These are phyloP conservation scores for Mycena sanguinolenta DNA, from an alignment of 768 basidiomycete genomes.

Conservation along the genomic window DNA sequence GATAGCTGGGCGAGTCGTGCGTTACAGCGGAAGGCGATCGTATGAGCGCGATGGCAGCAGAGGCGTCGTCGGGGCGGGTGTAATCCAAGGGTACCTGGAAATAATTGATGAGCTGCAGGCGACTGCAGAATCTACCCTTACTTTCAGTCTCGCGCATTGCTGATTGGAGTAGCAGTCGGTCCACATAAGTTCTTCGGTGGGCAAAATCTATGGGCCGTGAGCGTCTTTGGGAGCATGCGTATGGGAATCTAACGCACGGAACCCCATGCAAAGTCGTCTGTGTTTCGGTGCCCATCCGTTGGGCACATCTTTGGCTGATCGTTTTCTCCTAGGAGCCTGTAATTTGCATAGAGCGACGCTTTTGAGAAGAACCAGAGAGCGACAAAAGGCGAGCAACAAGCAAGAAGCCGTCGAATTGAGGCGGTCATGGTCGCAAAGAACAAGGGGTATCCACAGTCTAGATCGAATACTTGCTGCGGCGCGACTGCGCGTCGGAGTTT, in stretches of 20 bases:
- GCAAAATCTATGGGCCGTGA: slow-evolving; percentile 4
- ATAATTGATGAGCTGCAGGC: not conserved
- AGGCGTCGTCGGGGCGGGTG: slow-evolving; percentile 21
- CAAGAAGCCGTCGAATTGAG: too few relatives aligned
- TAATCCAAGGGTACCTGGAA: slow-evolving; percentile 38
- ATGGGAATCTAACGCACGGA: not conserved
- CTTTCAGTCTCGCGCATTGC: slow-evolving; percentile 30
- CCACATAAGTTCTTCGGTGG: slow-evolving; percentile 24
- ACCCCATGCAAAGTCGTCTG: slow-evolving; percentile 24
- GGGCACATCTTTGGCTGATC: too few relatives aligned
- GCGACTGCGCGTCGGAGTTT: too few relatives aligned
- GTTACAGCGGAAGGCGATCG: slow-evolving; percentile 29
- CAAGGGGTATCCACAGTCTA: too few relatives aligned
- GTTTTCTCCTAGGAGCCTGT: too few relatives aligned
- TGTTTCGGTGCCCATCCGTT: not conserved
- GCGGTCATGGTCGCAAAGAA: too few relatives aligned
- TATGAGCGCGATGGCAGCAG: slow-evolving; percentile 36
- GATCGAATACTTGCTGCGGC: too few relatives aligned
- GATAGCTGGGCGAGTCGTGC: slow-evolving; percentile 28
- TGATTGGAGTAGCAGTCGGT: slow-evolving; percentile 13
- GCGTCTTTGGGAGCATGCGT: not conserved
- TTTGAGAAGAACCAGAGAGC: too few relatives aligned
- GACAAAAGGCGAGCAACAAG: too few relatives aligned
- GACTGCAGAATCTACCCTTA: not conserved
- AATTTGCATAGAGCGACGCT: too few relatives aligned